Base-by-base conservation (phyloP, 2,329 filamentous ascomycete genomes). In the Fusarium ambrosium region DNA sequence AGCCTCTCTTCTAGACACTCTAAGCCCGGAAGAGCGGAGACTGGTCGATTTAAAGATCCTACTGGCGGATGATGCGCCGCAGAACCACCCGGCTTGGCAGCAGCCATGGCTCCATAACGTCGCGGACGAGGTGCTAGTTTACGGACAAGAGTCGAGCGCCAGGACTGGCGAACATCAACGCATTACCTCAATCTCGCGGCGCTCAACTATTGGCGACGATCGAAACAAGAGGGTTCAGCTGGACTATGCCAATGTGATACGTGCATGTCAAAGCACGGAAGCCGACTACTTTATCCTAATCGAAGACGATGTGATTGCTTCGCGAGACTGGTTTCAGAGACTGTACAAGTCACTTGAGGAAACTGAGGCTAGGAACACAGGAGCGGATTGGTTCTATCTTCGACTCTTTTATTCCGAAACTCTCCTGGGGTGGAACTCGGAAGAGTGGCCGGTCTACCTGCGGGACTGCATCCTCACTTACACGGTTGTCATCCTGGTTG, bases 361-460 rank as follows among this genome's bases (percentile, higher is more conserved):
- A 13, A 73, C 78, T 6, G 79, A 81, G 56, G 61, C 70, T 1
- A 41, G 48, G 22, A 64, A 24, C 45, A 69, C 58, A 8, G 66
- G 64, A 8, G 48, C 58, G 9, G 75, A 78, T 32, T 82, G 81
- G 81, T 64, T 82, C 13, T 83, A 83, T 56, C 75, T 83, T 9
- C 74, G 82, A 18, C 73, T 83, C 1, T 83, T 83, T 58, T 83
- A 82, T 55, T 80, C 81, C 0, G 82, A 83, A 53, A 77, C 75
- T 2, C 81, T 81, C 39, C 72, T 83, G 41, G 81, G 81, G 4
- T 83, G 82, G 81, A 83, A 83, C 62, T 78, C 76, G 1, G 80
- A 82, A 58, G 77, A 82, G 53, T 83, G 80, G 81, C 72, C 65
- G 0, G 63, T 56, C 5, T 82, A 83, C 29, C 18, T 73, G 1